A percentile compares a stretch with the other conserved stretches of the same genome.
phyloP scores from a whole-genome alignment of 208 protist species.

The Trypanosomatidae sp. region DNA sequence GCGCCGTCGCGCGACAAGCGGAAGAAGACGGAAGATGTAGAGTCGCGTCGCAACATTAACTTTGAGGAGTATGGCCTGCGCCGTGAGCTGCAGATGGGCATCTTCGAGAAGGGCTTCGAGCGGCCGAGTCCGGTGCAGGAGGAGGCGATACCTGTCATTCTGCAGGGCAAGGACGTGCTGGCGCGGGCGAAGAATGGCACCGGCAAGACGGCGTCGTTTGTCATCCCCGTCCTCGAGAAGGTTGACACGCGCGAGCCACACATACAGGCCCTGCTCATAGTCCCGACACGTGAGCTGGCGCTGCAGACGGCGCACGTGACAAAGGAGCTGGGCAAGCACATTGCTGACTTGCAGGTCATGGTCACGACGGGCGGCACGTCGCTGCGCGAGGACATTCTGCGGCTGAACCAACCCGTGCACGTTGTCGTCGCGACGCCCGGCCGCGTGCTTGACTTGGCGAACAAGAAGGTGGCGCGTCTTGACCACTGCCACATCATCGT shows the following conservation, averaged over 20 bases:
- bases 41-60: conserved; percentile 93
- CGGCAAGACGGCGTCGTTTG: conserved; percentile 98
- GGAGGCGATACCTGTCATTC: conserved; percentile 95
- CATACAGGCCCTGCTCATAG: conserved; percentile 97
- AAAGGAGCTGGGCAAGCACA: conserved; percentile 97
- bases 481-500: conserved; percentile 90
- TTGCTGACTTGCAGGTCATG: conserved; percentile 92
- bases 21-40: conserved; percentile 96
- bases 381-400: conserved; percentile 97
- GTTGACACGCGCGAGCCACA: conserved; percentile 83
- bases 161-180: conserved; percentile 95
- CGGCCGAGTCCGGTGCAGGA: conserved; percentile 97
- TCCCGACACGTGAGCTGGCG: conserved; percentile 97
- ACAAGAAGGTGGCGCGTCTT: conserved; percentile 92
- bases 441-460: conserved; percentile 96
- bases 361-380: conserved; percentile 96
- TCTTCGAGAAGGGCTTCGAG: conserved; percentile 99
- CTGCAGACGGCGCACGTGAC: conserved; percentile 98
- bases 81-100: conserved; percentile 97
- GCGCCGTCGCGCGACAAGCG: conserved; percentile 67
- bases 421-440: conserved; percentile 99
- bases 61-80: conserved; percentile 98
- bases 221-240: conserved; percentile 97
- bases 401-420: conserved; percentile 94
- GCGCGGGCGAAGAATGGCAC: conserved; percentile 99